phyloP scores from a whole-genome alignment of 768 basidiomycete genomes.

The Rhodotorula toruloides region DNA sequence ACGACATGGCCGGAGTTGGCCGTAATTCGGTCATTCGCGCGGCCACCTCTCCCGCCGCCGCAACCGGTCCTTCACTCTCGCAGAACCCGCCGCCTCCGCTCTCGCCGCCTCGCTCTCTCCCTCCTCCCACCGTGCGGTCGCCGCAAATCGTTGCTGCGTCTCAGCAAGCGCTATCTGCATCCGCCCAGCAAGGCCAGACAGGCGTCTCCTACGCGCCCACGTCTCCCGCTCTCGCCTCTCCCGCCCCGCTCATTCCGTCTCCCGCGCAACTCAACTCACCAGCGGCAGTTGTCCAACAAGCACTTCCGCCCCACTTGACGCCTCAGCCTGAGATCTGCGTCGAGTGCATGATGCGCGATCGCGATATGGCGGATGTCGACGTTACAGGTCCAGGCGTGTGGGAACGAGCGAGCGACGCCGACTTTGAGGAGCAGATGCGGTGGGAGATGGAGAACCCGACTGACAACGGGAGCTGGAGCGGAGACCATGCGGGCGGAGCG shows the following conservation, averaged over 20 bases:
- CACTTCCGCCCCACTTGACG: conserved; percentile 31
- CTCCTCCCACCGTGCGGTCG: too few species aligned
- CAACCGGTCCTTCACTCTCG: too few species aligned
- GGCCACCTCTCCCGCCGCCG: conserved; percentile 4
- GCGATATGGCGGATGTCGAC: conserved; percentile 94
- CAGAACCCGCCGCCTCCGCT: conserved; percentile 15
- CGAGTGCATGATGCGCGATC: conserved; percentile 97
- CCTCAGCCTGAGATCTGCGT: conserved; percentile 68
- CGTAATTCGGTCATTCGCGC: conserved; percentile 31
- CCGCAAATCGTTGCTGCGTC: too few species aligned
- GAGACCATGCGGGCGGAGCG: background rate
- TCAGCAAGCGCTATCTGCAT: too few species aligned
- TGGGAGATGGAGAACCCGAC: conserved; percentile 62
- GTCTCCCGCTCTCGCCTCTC: background rate
- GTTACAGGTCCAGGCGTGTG: conserved; percentile 80
- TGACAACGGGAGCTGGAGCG: conserved; percentile 19
- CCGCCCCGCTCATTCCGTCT: background rate
- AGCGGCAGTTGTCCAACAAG: background rate
- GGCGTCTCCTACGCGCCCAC: too few species aligned
- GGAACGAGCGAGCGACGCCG: conserved; percentile 81
- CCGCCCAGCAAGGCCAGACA: too few species aligned
- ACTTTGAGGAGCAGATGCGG: conserved; percentile 68
- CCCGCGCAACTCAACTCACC: background rate
- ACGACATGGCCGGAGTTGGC: conserved; percentile 28
- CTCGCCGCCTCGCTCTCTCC: conserved; percentile 20